Evolutionary conservation across 352 stramenopile genomes (phyloP), one percentile per base, ranked within the genome.

Genomic region (Globisporangium iwayamae): DNA sequence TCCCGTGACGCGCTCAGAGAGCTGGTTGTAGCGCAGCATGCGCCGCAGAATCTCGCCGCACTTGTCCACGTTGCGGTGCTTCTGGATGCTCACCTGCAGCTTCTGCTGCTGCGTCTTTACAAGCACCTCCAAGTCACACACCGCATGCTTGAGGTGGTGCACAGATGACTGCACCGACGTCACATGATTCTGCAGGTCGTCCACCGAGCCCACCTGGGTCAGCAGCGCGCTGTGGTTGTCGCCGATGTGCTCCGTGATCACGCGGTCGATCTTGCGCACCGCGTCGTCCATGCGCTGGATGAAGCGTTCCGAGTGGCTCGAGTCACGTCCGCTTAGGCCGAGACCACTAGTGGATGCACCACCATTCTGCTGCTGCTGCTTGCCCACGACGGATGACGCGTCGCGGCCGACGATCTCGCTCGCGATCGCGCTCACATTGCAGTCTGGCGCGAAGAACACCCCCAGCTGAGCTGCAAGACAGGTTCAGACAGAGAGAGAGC

Each of bases 191-290:
- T 94, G 81, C 7, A 95, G 70, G 18, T 81, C 85, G 57, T 93
- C 85, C 11, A 93, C 82, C 1, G 87, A 95, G 14, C 87, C 83
- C 41, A 93, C 85, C 39, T 90, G 83, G 13, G 77, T 70, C 47
- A 95, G 61, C 36, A 95, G 68, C 51, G 80, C 74, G 54, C 72
- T 77, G 67, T 95, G 83, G 69, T 93, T 74, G 48, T 87, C 83
- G 51, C 81, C 79, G 28, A 95, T 80, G 67, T 94, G 85, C 54
- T 90, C 78, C 18, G 81, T 80, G 66, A 95, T 92, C 53, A 87
- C 81, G 59, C 75, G 72, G 66, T 95, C 87, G 58, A 95, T 92
- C 60, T 81, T 71, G 13, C 75, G 64, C 62, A 93, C 82, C 2
- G 81, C 81, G 14, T 82, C 69, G 47, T 91, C 74, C 45, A 94